These are phyloP conservation scores for Trichoderma breve DNA, from an alignment of 2,329 filamentous ascomycete genomes.

Conservation along the genomic window DNA sequence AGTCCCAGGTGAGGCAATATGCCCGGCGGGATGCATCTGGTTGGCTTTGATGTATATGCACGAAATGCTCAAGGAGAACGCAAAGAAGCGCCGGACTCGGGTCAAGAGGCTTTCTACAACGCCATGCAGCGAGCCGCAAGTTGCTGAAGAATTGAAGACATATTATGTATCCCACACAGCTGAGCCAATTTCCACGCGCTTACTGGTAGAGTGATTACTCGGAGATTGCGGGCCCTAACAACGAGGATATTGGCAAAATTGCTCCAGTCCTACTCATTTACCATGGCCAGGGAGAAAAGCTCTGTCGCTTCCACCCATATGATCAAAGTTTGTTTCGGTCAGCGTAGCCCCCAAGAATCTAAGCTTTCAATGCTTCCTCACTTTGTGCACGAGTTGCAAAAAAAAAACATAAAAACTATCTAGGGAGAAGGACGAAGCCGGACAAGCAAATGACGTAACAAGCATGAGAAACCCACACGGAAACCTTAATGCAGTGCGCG, in stretches of 20 bases:
- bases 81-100: constrained; percentile 3
- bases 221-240: constrained; percentile 9
- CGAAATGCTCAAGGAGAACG: constrained; percentile 13
- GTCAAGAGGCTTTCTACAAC: not conserved
- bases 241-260: constrained; percentile 13
- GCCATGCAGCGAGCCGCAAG: constrained; percentile 1
- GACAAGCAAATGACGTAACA: constrained; percentile 11
- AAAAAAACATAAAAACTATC: not conserved
- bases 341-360: not conserved
- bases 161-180: not conserved
- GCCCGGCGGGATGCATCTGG: constrained; percentile 6
- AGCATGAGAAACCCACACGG: not conserved
- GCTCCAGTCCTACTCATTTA: constrained; percentile 5
- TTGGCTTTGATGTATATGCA: constrained; percentile 5
- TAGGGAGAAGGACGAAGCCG: not conserved
- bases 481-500: constrained; percentile 10
- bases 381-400: not conserved
- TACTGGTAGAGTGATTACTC: not conserved
- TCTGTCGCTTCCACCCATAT: constrained; percentile 1
- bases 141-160: not conserved
- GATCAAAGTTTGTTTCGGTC: not conserved
- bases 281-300: not conserved
- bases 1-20: constrained; percentile 22
- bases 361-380: not conserved
- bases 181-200: constrained; percentile 1